phyloP scores from a whole-genome alignment of 2,329 filamentous ascomycete species.

The Onygena corvina region DNA sequence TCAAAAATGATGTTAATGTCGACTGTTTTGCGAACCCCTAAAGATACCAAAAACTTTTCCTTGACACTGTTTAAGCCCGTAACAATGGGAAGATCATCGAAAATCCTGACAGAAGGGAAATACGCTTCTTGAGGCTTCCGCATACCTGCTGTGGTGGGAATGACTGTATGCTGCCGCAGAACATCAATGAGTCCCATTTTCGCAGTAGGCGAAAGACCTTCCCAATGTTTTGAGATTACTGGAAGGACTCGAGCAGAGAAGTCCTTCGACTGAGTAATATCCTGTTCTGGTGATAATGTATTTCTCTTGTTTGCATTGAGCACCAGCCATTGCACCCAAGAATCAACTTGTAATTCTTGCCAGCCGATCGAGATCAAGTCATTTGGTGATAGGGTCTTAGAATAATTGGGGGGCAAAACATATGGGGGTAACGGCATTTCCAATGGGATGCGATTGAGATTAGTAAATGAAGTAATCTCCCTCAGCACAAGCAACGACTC shows the following conservation, averaged over 20 bases:
- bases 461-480: constrained; percentile 62
- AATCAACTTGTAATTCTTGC: constrained; percentile 69
- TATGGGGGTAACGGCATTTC: constrained; percentile 66
- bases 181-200: constrained; percentile 54
- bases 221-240: constrained; percentile 82
- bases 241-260: constrained; percentile 68
- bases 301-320: constrained; percentile 50
- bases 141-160: constrained; percentile 89
- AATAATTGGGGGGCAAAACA: constrained; percentile 77
- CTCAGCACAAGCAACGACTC: constrained; percentile 64
- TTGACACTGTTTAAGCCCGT: constrained; percentile 67
- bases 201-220: constrained; percentile 55
- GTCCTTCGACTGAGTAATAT: constrained; percentile 56
- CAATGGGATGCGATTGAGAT: constrained; percentile 65
- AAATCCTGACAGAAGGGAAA: constrained; percentile 85
- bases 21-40: constrained; percentile 90
- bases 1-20: constrained; percentile 90
- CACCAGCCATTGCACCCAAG: constrained; percentile 76
- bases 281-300: constrained; percentile 47
- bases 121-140: constrained; percentile 73
- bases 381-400: constrained; percentile 51
- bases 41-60: constrained; percentile 70
- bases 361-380: constrained; percentile 76
- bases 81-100: constrained; percentile 81
- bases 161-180: constrained; percentile 57